phyloP scores from a whole-genome alignment of 2,329 filamentous ascomycete genomes.

The Claviceps capensis region DNA sequence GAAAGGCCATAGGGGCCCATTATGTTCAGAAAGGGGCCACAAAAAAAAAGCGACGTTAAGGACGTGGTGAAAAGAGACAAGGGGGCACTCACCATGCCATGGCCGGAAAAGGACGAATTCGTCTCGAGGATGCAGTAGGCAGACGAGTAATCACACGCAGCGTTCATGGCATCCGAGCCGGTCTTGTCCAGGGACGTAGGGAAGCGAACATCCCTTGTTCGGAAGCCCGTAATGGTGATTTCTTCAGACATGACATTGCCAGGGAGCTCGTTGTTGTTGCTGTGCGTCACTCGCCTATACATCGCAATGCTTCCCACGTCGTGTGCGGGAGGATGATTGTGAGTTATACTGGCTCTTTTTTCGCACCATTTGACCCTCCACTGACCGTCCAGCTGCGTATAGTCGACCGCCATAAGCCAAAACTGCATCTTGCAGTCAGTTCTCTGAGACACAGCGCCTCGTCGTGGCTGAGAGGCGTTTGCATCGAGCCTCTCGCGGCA shows the following conservation, averaged over 20 bases:
- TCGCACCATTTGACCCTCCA: too few relatives aligned
- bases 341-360: too few relatives aligned
- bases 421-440: too few relatives aligned
- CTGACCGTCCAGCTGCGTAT: too few relatives aligned
- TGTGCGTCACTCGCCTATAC: too few relatives aligned
- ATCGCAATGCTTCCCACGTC: too few relatives aligned
- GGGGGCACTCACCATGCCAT: conserved; percentile 55
- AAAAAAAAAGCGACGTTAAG: background rate
- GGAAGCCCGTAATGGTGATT: conserved; percentile 60
- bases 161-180: conserved; percentile 95
- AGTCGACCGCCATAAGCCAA: too few relatives aligned
- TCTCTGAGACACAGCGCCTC: too few relatives aligned
- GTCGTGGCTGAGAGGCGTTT: too few relatives aligned
- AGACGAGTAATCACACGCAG: conserved; percentile 79
- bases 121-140: conserved; percentile 91
- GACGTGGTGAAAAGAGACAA: background rate
- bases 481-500: too few relatives aligned
- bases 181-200: conserved; percentile 92
- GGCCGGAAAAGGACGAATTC: conserved; percentile 55
- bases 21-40: background rate
- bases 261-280: background rate
- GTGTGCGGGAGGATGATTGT: too few relatives aligned
- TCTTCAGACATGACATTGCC: conserved; percentile 18
- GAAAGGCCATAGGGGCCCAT: background rate
- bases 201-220: conserved; percentile 62